Evolutionary conservation across 2,329 filamentous ascomycete species (phyloP).

Genomic region (Hypoxylon sp.): DNA sequence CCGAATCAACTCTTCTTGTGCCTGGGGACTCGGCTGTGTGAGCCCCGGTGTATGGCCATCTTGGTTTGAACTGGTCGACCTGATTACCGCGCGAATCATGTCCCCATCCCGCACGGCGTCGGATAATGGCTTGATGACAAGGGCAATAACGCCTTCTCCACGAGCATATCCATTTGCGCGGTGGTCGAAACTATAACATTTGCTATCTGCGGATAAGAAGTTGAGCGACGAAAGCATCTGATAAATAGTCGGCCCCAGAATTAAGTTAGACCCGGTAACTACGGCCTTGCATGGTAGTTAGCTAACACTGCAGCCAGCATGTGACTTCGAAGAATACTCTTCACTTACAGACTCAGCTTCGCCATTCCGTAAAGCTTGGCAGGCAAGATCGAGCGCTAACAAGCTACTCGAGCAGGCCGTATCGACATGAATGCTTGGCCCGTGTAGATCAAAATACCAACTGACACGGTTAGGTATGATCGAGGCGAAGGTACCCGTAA

Average conservation of each 20-base stretch:
- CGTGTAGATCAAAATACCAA: constrained; percentile 59
- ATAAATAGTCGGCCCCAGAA: constrained; percentile 52
- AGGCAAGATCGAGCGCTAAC: constrained; percentile 53
- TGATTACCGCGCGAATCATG: constrained; percentile 58
- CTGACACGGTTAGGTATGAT: constrained; percentile 60
- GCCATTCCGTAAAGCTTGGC: constrained; percentile 45
- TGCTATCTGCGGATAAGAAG: constrained; percentile 59
- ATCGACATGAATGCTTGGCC: constrained; percentile 57
- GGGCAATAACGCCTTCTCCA: constrained; percentile 65
- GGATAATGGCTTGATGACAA: constrained; percentile 67
- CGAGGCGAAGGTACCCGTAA: constrained; percentile 53
- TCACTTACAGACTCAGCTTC: constrained; percentile 47
- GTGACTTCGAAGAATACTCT: background rate
- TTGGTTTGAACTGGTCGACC: constrained; percentile 52
- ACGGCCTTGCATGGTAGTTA: constrained; percentile 50
- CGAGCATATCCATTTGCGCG: constrained; percentile 57
- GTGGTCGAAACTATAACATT: constrained; percentile 51
- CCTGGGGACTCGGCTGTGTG: constrained; percentile 50
- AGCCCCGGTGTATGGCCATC: constrained; percentile 52
- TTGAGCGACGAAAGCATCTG: constrained; percentile 53
- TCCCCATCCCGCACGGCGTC: constrained; percentile 62
- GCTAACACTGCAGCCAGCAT: background rate
- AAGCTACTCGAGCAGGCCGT: constrained; percentile 59
- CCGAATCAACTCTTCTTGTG: constrained; percentile 55
- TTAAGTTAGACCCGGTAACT: constrained; percentile 55